A percentile compares a stretch with the other conserved stretches of the same genome.
phyloP scores from a whole-genome alignment of 2,329 filamentous ascomycete species.

The Emergomyces pasteurianus region DNA sequence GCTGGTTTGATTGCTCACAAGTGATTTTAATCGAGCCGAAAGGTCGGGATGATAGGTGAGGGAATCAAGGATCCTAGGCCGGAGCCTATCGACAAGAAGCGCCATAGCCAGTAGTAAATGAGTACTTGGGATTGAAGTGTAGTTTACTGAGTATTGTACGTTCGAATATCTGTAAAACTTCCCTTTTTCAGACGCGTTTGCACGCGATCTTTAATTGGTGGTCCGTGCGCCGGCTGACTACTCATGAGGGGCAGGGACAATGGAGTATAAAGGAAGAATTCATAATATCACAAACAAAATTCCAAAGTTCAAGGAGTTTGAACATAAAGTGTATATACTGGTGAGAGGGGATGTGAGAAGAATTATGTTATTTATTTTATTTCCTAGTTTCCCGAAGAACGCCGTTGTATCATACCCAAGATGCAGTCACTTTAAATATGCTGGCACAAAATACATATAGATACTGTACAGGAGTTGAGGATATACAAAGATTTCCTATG shows the following conservation, averaged over 20 bases:
- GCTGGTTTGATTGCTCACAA: conserved; percentile 45
- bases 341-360: background rate
- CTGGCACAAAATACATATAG: background rate
- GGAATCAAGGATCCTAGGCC: conserved; percentile 38
- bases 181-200: conserved; percentile 21
- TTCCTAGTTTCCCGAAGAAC: background rate
- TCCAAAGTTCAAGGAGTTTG: background rate
- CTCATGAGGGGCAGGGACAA: background rate
- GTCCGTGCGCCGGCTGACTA: conserved; percentile 19
- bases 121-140: background rate
- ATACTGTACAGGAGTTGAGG: background rate
- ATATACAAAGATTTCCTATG: background rate
- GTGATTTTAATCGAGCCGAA: conserved; percentile 70
- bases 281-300: background rate
- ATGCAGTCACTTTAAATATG: background rate
- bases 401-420: background rate
- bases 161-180: background rate
- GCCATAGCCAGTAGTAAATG: conserved; percentile 37
- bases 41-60: conserved; percentile 83
- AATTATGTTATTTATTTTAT: conserved; percentile 8
- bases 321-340: background rate
- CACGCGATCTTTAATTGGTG: conserved; percentile 29
- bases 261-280: background rate
- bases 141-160: background rate
- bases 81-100: conserved; percentile 52